These are phyloP conservation scores for Ophiostoma novo-ulmi DNA, from an alignment of 2,329 filamentous ascomycete genomes.

Conservation along the genomic window DNA sequence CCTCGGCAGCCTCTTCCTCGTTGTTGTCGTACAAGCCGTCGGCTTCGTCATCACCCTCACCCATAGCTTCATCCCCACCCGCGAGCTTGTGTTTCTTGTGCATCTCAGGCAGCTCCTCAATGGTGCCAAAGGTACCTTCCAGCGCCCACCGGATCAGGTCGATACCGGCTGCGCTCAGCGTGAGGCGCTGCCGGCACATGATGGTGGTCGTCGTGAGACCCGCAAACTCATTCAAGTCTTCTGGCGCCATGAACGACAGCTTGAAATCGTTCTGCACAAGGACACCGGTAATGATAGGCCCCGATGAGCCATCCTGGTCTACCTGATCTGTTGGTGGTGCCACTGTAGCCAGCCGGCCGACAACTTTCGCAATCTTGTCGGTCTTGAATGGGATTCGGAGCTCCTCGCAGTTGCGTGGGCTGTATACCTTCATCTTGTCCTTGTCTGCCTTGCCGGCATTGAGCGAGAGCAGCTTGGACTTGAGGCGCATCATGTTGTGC, in stretches of 20 bases:
- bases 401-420: slow-evolving; percentile 90
- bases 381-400: slow-evolving; percentile 91
- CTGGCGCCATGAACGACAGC: slow-evolving; percentile 91
- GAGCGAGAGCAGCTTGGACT: slow-evolving; percentile 88
- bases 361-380: slow-evolving; percentile 93
- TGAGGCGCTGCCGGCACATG: slow-evolving; percentile 84
- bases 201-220: slow-evolving; percentile 96
- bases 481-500: slow-evolving; percentile 95
- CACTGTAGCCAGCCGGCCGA: slow-evolving; percentile 83
- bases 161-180: slow-evolving; percentile 78
- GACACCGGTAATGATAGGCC: slow-evolving; percentile 73
- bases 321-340: slow-evolving; percentile 52
- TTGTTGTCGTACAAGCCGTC: slow-evolving; percentile 47
- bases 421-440: slow-evolving; percentile 84
- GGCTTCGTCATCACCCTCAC: slow-evolving; percentile 21
- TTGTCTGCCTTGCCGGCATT: slow-evolving; percentile 76
- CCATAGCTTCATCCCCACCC: slow-evolving; percentile 34
- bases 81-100: slow-evolving; percentile 34
- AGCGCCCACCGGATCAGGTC: slow-evolving; percentile 92
- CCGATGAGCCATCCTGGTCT: slow-evolving; percentile 29
- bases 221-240: slow-evolving; percentile 92
- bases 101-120: slow-evolving; percentile 63
- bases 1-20: slow-evolving; percentile 41
- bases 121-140: slow-evolving; percentile 85
- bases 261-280: slow-evolving; percentile 98